Base-by-base conservation (phyloP, 2,329 filamentous ascomycete species). In the Meredithiella fracta region DNA sequence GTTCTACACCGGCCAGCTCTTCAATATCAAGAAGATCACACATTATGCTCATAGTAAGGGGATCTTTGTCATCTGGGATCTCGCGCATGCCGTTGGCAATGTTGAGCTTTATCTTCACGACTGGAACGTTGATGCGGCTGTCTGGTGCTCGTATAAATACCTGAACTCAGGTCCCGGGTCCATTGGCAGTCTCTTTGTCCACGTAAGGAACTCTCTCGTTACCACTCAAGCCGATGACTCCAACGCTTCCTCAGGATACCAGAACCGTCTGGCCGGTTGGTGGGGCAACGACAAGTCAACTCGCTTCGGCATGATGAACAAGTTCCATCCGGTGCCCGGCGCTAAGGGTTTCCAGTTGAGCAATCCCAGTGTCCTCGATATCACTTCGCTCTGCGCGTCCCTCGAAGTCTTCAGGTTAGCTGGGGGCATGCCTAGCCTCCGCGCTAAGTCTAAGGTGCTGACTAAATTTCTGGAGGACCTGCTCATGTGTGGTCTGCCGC, bases 91-190 rank as follows among this genome's bases (percentile, higher is more conserved):
- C 0, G 85, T 79, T 22, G 89, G 89, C 31, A 95, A 95, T 64
- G 85, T 94, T 1, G 80, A 85, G 42, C 69, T 95, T 17, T 69
- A 74, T 58, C 74, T 95, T 20, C 88, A 94, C 67, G 86, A 91
- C 62, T 95, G 89, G 89, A 77, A 85, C 61, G 87, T 94, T 34
- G 89, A 95, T 67, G 94, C 94, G 63, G 89, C 90, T 15, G 86
- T 79, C 55, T 95, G 89, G 89, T 95, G 89, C 68, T 90, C 83
- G 17, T 95, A 95, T 75, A 95, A 95, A 70, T 95, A 95, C 70
- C 77, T 94, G 66, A 94, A 94, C 65, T 81, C 82, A 25, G 89
- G 89, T 0, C 87, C 89, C 0, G 89, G 89, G 3, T 76, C 82
- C 15, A 94, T 94, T 60, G 87, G 79, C 1, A 88, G 84, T 0